Base-by-base conservation (phyloP, 1,284 basidiomycete species). In the Mycosarcoma mackinlayi region DNA sequence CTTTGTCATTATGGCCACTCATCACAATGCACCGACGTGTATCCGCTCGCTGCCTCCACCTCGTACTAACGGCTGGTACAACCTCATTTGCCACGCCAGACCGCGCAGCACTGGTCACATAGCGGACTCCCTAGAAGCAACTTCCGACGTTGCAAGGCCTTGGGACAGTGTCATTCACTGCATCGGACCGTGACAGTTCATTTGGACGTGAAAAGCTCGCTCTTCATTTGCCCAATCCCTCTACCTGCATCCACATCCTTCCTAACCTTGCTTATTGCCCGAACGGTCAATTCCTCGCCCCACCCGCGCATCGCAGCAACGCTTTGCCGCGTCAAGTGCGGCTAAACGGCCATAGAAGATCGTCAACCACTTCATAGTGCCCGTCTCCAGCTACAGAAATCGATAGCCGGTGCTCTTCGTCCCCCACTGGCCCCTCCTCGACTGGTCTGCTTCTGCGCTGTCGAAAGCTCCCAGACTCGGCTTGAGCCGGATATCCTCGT, bases 181-280 rank as follows among this genome's bases (percentile, higher is more conserved):
- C 54, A 53, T 42, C 51, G 30, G 46, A 50, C 41, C 46, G 51
- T 47, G 19, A 40, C 51, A 37, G 21, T 59, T 65, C 63, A 65
- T 65, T 48, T 55, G 30, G 19, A 33, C 39, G 34, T 10, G 24
- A 38, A 30, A 54, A 44, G 31, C 49, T 54, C 45, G 18, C 35
- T 35, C 30, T 51, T 59, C 51, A 65, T 59, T 51, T 46, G 31
- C 33, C 18, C 45, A 46, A 50, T 42, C 47, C 47, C 47, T 59
- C 51, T 42, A 50, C 56, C 41, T 65, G 63, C 63, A 59, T 54
- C 57, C 40, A 54, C 42, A 51, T 34, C 63, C 56, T 64, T 54
- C 25, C 63, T 65, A 59, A 65, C 63, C 63, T 65, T 65, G 56
- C 56, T 52, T 41, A 42, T 47, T 65, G 63, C 51, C 61, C 56